Evolutionary conservation across 78 protist species (phyloP).

Genomic region (Guillardia theta): DNA sequence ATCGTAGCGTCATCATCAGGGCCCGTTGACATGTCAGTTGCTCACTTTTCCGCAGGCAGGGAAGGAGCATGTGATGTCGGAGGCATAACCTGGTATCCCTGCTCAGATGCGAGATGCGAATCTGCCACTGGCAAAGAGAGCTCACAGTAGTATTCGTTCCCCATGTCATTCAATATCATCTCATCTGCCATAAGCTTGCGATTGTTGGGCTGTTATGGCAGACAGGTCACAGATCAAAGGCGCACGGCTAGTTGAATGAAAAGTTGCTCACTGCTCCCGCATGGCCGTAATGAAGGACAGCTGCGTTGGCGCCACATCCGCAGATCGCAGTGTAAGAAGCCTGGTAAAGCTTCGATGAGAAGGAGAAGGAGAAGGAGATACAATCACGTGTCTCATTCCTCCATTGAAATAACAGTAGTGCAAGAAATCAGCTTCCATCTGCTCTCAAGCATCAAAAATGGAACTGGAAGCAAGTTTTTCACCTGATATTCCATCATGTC

Average conservation of each 20-base stretch:
- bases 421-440: neutral
- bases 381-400: neutral
- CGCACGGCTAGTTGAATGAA: neutral
- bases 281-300: slow-evolving; percentile 14
- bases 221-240: too few relatives aligned
- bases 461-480: too few relatives aligned
- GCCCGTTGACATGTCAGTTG: too few relatives aligned
- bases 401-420: slow-evolving; percentile 4
- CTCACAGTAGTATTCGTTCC: slow-evolving; percentile 45
- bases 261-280: neutral
- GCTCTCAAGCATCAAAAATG: too few relatives aligned
- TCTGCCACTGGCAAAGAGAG: neutral
- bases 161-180: slow-evolving; percentile 61
- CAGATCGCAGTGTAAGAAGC: neutral
- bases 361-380: neutral
- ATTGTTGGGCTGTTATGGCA: slow-evolving; percentile 36
- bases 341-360: neutral
- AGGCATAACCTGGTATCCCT: slow-evolving; percentile 47
- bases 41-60: slow-evolving; percentile 53
- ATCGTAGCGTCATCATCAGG: too few relatives aligned
- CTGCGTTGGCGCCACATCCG: neutral
- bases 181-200: slow-evolving; percentile 2
- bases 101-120: neutral
- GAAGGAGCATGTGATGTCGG: slow-evolving; percentile 70
- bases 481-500: slow-evolving; percentile 1